Evolutionary conservation across 768 basidiomycete genomes (phyloP), one percentile per base, ranked within the genome.

Genomic region (Kwoniella europaea): DNA sequence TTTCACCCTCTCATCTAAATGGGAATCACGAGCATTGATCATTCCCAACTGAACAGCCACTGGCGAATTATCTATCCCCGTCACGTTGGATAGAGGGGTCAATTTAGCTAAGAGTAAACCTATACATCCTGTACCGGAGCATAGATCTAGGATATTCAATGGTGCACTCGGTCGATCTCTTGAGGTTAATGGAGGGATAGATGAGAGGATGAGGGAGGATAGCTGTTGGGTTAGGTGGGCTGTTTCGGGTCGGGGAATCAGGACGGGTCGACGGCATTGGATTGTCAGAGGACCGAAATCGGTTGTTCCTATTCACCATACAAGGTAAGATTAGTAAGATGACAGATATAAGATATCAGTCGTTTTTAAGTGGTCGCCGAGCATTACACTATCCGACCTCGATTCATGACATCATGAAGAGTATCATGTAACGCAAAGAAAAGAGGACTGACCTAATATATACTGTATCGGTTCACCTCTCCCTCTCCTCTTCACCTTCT

Each of bases 171-270:
- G 68, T n/a, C 74, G 16, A 83, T 79, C 9, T 86, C 86, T 41
- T 3, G 65, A 78, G 35, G 22, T 56, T 12, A 2, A 82, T 71
- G 42, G 29, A 3, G 68, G 57, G 53, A 69, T 53, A 10, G 50
- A 60, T 7, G 53, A 44, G 10, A 88, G 82, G 7, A 90, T 86
- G 91, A 91, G 92, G 73, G 93, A 84, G 79, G 97, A 93, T 0
- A 82, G 62, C 1, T 44, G 52, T 1, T 43, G 20, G 55, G 76
- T 75, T 56, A 79, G 64, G 61, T 76, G 63, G 1, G 81, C 81
- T 10, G 96, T 99, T 84, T 99, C 96, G 55, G 94, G 92, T 15
- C 96, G 91, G 13, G 96, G 96, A 54, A 98, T 98, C 73, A 98
- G 89, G 18, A 90, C 89, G 1, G 96, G 96, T 2, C 91, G 86